phyloP scores from a whole-genome alignment of 768 basidiomycete species.

The Tephrocybe sp. region DNA sequence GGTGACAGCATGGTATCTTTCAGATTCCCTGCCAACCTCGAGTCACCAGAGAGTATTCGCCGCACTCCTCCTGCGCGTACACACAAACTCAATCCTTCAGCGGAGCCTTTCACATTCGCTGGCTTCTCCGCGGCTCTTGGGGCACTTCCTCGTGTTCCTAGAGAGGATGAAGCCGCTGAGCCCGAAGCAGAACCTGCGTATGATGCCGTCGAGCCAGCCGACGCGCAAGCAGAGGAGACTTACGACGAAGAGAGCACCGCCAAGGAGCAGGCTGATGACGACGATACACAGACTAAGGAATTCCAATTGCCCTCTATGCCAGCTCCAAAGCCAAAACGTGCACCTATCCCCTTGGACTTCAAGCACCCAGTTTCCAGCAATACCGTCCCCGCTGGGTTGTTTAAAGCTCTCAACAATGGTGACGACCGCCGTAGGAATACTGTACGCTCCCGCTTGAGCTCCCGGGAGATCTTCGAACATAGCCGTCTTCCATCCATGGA shows the following conservation, averaged over 20 bases:
- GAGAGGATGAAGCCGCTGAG: constrained; percentile 16
- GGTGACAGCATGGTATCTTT: constrained; percentile 72
- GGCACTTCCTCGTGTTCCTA: constrained; percentile 28
- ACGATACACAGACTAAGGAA: constrained; percentile 21
- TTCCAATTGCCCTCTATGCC: constrained; percentile 25
- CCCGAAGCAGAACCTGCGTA: neutral
- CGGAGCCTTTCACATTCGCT: constrained; percentile 66
- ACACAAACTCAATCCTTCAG: constrained; percentile 39
- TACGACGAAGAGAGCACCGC: constrained; percentile 35
- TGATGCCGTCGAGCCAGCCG: constrained; percentile 5
- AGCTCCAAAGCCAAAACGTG: constrained; percentile 46
- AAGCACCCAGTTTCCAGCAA: constrained; percentile 52
- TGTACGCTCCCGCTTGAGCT: constrained; percentile 76
- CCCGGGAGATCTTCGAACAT: constrained; percentile 71
- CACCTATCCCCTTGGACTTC: constrained; percentile 79
- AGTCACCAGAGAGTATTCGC: constrained; percentile 48
- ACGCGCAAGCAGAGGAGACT: constrained; percentile 20
- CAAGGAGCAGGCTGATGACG: constrained; percentile 25
- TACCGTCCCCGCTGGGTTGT: constrained; percentile 81
- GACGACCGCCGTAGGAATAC: constrained; percentile 69
- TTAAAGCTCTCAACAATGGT: constrained; percentile 68
- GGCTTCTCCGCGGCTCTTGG: constrained; percentile 51
- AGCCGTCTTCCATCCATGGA: constrained; percentile 72
- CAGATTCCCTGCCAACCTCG: constrained; percentile 62
- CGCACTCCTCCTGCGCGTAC: constrained; percentile 28